Evolutionary conservation across 306 rosid species (phyloP), one percentile per base, ranked within the genome.

Genomic region (Casuarina equisetifolia): DNA sequence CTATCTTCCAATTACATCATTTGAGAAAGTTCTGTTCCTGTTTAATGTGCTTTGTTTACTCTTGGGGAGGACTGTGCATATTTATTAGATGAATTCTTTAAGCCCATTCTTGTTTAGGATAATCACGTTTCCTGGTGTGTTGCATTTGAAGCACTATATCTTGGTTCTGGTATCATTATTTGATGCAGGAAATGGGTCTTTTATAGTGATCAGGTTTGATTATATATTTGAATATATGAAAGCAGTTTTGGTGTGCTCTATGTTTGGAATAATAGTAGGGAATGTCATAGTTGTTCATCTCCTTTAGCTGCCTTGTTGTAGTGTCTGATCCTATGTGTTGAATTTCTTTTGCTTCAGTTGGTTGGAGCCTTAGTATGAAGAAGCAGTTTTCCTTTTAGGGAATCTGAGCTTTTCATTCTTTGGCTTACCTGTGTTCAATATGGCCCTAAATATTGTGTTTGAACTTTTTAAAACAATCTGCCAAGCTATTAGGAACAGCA

Each of bases 231-330:
- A 39, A 69, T 52, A 69, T 52, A 54, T 51, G 48, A 74, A 69
- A 49, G 58, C 13, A 19, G 77, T 69, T n/a, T 75, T 57, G 12
- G 19, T 70, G 50, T 17, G 78, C 19, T 54, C 53, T 52, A 63
- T 55, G 48, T 57, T 17, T 63, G 25, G 69, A 70, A 43, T 71
- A 46, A 69, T 20, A 51, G 17, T 58, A 6, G 54, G 40, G 6
- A 5, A 75, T 35, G 74, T 78, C 45, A 1, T 4, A 64, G 77
- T 78, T 36, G 36, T 15, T 70, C 12, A 20, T 45, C 43, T 42
- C 73, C 73, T 42, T 45, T 20, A 11, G 16, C 36, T 32, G 54
- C 74, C 45, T 54, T 7, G 25, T 68, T 63, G 76, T 11, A 63
- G 19, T 63, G 38, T 63, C 44, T 62, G 43, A 62, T 36, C 69